Base-by-base conservation (phyloP, 1,139 yeast genomes). In the Taphrina populina region DNA sequence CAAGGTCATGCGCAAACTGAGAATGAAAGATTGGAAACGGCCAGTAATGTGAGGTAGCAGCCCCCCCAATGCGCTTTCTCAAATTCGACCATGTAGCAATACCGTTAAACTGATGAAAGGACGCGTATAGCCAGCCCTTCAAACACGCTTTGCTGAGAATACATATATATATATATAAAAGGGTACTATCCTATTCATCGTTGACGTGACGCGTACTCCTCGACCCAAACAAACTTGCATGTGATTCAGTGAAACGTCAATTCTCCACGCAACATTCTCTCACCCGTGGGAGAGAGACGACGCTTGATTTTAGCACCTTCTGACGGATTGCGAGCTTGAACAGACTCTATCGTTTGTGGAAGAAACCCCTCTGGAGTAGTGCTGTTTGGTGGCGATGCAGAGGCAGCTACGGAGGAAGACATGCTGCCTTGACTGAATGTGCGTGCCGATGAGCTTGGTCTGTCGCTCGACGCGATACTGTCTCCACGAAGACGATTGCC, bases 401-500 rank as follows among this genome's bases (percentile, higher is more conserved):
- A 10, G 7, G 37, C 47, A 8, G 8, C 5, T 7, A 17, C 33
- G 11, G 47, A 29, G 4, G 47, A 29, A 6, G 23, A 19, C 11
- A 37, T 24, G 23, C 47, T 43, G 37, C 47, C 32, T 19, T 30
- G 36, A 20, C 47, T 43, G 19, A 30, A 20, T 6, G 23, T 43
- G 13, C 47, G 24, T 10, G 36, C 17, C 8, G 8, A 7, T n/a
- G 47, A 11, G 29, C n/a, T 29, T n/a, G 34, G 34, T 20, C 47
- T 24, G 19, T 24, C 32, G 11, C 11, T 8, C 35, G 19, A 23
- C 11, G 27, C 30, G 15, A 49, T 20, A 21, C 54, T 41, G 15
- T 49, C 54, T 15, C 54, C 54, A 32, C 44, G 44, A 21, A 49
- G 32, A n/a, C 54, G 37, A 39, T 49, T 49, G 30, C 54, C 54